A percentile compares a stretch with the other conserved stretches of the same genome.
Conservation (phyloP, 1,139 yeast species). For the Torulaspora pretoriensis region DNA sequence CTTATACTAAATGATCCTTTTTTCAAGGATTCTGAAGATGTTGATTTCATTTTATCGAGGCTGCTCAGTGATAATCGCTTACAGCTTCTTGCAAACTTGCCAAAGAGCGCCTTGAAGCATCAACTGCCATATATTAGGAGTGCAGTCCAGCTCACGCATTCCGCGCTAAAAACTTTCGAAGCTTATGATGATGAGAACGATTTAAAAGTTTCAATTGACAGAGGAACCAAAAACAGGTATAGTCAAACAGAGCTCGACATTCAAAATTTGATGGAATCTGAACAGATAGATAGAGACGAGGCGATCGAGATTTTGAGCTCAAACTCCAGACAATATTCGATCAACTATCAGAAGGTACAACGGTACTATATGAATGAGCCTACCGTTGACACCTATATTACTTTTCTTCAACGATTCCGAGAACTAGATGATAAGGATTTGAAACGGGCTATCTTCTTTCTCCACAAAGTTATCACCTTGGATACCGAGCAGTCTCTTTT, state of each 20-base stretch:
- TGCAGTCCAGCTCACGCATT: constrained; percentile 62
- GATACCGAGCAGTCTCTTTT: constrained; percentile 58
- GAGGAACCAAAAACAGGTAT: constrained; percentile 36
- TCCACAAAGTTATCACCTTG: constrained; percentile 67
- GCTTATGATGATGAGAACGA: constrained; percentile 59
- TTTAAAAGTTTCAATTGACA: constrained; percentile 50
- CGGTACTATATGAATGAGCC: constrained; percentile 40
- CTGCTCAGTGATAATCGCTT: constrained; percentile 65
- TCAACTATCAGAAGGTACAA: constrained; percentile 48
- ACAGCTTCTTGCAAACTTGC: constrained; percentile 53
- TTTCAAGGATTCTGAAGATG: constrained; percentile 39
- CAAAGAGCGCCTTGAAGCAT: constrained; percentile 62
- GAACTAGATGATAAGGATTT: constrained; percentile 62
- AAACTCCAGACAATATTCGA: constrained; percentile 36
- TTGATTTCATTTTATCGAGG: constrained; percentile 48
- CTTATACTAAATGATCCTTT: constrained; percentile 49
- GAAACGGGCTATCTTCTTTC: constrained; percentile 61
- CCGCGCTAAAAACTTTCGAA: constrained; percentile 65
- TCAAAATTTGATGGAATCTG: constrained; percentile 45
- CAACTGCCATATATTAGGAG: constrained; percentile 61
- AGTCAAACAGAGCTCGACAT: constrained; percentile 29
- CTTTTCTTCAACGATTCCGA: constrained; percentile 46
- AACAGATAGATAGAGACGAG: constrained; percentile 43
- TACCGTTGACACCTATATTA: constrained; percentile 38
- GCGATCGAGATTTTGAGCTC: constrained; percentile 35